Evolutionary conservation across 2,329 filamentous ascomycete species (phyloP), one percentile per base, ranked within the genome.

Genomic region (Fusarium sp.): DNA sequence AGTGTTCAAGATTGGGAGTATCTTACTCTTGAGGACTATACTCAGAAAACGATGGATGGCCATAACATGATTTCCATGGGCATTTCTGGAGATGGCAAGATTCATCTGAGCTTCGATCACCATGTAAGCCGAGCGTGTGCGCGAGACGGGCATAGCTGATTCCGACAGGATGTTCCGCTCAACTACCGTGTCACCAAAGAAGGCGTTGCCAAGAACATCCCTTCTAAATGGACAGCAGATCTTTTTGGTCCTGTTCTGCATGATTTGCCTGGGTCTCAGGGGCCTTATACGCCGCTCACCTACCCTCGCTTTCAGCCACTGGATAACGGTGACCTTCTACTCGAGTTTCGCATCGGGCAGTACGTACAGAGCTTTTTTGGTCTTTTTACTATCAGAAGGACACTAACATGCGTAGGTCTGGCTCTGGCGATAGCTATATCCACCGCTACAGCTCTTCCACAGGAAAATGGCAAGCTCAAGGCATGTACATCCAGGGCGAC

Each of bases 41-140:
- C 38, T 0, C 61, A 65, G 14, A 65, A 49, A 11, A 65, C 61
- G 0, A 65, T 65, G 57, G 61, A 65, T 8, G 61, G 61, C 0
- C 61, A 65, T 1, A 65, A 65, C 1, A 65, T 65, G 61, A 65
- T 65, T 0, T 65, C 61, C 1, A 65, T 65, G 61, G 61, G 61
- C 0, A 65, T 65, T 13, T 65, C 61, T 6, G 61, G 57, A 0
- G 61, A 65, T 21, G 61, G 61, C 1, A 65, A 58, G 9, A 65
- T 65, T 6, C 61, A 65, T 33, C 46, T 65, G 2, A 65, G 61
- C 4, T 65, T 65, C 31, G 61, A 65, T 37, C 61, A 65, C 2
- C 61, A 65, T 3, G 61, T 58, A 7, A 54, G 61, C 48, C 11
- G 1, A 1, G 10, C 3, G 1, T 11, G 9, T 1, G 1, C 2